Percentiles rank a stretch among this genome's conserved stretches.
These are phyloP conservation scores for Diaporthe aspalathi DNA, from an alignment of 2,329 filamentous ascomycete species.

Conservation along the genomic window DNA sequence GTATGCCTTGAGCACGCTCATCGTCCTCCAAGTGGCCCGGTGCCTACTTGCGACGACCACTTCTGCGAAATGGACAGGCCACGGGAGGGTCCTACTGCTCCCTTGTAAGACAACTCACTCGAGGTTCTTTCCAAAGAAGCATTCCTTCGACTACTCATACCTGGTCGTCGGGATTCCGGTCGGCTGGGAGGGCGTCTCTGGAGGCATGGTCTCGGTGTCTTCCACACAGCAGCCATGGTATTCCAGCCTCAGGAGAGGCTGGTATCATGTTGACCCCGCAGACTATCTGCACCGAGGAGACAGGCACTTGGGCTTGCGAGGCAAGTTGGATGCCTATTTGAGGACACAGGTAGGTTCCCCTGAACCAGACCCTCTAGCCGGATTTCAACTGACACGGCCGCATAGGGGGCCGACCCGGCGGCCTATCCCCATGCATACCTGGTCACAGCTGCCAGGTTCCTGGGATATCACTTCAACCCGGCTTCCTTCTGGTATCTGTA, in stretches of 20 bases:
- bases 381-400: neutral
- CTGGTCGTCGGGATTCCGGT: conserved; percentile 76
- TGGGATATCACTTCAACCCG: conserved; percentile 79
- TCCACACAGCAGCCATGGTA: conserved; percentile 41
- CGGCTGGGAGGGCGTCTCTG: conserved; percentile 66
- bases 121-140: conserved; percentile 73
- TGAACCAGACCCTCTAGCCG: conserved; percentile 37
- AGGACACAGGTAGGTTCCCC: conserved; percentile 61
- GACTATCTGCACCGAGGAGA: conserved; percentile 71
- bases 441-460: conserved; percentile 75
- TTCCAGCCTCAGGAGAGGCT: conserved; percentile 48
- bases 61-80: conserved; percentile 33
- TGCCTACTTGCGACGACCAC: conserved; percentile 15
- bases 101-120: conserved; percentile 74
- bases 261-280: conserved; percentile 69
- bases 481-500: conserved; percentile 87
- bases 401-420: conserved; percentile 66
- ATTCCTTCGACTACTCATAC: conserved; percentile 78
- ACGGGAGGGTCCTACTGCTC: conserved; percentile 63
- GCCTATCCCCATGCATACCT: conserved; percentile 77
- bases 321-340: conserved; percentile 72
- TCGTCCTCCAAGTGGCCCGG: conserved; percentile 7
- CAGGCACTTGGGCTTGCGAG: conserved; percentile 64
- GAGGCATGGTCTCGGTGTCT: conserved; percentile 65
- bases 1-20: conserved; percentile 15